Evolutionary conservation across 1,139 yeast species (phyloP), one percentile per base, ranked within the genome.

Genomic region (Nematodospora anomalae): DNA sequence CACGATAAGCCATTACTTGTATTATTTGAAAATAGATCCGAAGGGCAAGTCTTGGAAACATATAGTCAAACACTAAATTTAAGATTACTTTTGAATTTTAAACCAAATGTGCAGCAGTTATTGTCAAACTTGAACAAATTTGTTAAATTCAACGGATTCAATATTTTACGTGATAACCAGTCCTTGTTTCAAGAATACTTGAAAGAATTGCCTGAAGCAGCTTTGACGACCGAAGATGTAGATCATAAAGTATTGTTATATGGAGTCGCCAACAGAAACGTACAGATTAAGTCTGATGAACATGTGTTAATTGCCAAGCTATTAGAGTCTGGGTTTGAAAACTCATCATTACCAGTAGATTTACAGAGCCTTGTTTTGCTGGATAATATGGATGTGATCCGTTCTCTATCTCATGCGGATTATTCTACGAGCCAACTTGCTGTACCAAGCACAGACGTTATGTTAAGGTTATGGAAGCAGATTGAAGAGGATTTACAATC

Each of bases 41-140:
- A 85, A 52, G 86, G 85, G 11, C 74, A 65, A 3, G 59, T 85
- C 12, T 74, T 74, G 35, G 74, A 76, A 41, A 68, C 59, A 1
- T 58, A 77, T 2, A 49, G 69, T 16, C 85, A 81, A 47, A 69
- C 80, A 0, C 59, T 79, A 23, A 70, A 71, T 43, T 55, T 83
- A 40, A 63, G 64, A 35, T 47, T 78, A 5, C 45, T 80, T 23
- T 53, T 72, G n/a, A 60, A 62, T 40, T 59, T 52, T 39, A 49
- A 45, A 44, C 51, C 39, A 26, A 46, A 33, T 26, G 39, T 44
- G 4, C 47, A 37, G 27, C 42, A 49, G 6, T 38, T 60, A 1
- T 44, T 70, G 20, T 46, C 49, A 4, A 41, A 60, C 3, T 40
- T 79, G 13, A 61, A 58, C 36, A 64, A 60, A 42, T 78, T 76